A percentile compares a stretch with the other conserved stretches of the same genome.
phyloP scores from a whole-genome alignment of 768 basidiomycete species.

The Imleria badia region DNA sequence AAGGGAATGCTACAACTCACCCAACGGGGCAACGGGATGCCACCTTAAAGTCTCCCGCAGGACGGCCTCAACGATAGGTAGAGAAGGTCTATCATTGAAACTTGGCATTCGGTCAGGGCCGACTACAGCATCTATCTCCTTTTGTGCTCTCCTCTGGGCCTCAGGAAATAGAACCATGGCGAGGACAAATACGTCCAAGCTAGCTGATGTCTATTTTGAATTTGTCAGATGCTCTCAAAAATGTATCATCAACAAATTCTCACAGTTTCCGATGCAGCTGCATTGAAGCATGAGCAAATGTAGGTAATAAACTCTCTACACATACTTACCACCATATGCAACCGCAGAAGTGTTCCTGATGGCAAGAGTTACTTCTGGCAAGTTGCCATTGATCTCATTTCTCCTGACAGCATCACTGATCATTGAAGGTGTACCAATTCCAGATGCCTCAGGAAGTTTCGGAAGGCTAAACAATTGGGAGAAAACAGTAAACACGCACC shows the following conservation, averaged over 20 bases:
- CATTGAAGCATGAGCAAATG: background rate
- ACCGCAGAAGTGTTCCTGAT: conserved; percentile 23
- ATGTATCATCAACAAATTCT: background rate
- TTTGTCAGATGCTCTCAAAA: background rate
- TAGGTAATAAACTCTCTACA: background rate
- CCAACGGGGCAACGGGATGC: conserved; percentile 22
- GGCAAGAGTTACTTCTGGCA: conserved; percentile 20
- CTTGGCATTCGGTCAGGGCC: conserved; percentile 20
- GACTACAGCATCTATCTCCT: conserved; percentile 24
- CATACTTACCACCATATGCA: conserved; percentile 23
- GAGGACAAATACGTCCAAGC: conserved; percentile 24
- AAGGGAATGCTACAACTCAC: conserved; percentile 10
- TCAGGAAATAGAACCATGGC: conserved; percentile 29
- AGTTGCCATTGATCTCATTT: conserved; percentile 18
- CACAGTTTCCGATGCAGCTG: conserved; percentile 30
- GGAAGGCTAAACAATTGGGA: background rate
- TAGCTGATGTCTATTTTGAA: conserved; percentile 19
- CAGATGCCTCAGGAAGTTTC: conserved; percentile 14
- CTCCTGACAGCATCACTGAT: conserved; percentile 19
- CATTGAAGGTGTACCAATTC: conserved; percentile 18
- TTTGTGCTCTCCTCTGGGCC: conserved; percentile 22
- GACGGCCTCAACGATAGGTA: conserved; percentile 27
- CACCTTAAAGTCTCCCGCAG: conserved; percentile 24
- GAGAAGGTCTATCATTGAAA: conserved; percentile 22
- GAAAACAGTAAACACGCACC: conserved; percentile 5